phyloP scores from a whole-genome alignment of 768 basidiomycete species.

The Suillus brevipes region DNA sequence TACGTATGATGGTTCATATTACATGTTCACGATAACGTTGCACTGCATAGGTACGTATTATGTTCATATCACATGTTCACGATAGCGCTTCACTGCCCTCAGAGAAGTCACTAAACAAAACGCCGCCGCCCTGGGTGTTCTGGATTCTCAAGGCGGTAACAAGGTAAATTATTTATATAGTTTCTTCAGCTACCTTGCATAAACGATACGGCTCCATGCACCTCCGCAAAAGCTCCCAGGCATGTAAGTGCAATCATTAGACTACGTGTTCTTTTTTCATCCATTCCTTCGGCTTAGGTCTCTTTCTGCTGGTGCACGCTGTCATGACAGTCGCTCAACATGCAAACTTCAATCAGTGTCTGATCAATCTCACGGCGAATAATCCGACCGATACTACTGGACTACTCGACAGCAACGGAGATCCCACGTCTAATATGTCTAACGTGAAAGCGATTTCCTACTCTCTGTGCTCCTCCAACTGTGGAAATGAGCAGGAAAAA shows the following conservation, averaged over 20 bases:
- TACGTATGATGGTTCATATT: no score
- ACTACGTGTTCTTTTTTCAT: not conserved
- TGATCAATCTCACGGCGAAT: not conserved
- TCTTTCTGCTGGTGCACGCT: not conserved
- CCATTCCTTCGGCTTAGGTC: not conserved
- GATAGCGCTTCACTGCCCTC: no score
- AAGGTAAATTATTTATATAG: no score
- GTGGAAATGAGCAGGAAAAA: not conserved
- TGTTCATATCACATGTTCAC: no score
- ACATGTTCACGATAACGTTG: no score
- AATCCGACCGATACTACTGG: no score
- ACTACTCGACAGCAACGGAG: not conserved
- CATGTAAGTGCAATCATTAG: not conserved
- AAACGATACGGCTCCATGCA: not conserved
- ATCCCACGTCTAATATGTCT: not conserved
- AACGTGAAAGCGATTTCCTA: not conserved
- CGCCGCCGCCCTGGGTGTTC: no score
- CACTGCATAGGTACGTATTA: no score
- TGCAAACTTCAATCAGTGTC: not conserved
- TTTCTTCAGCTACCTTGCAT: no score
- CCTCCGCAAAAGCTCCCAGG: not conserved
- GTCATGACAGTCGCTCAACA: not conserved
- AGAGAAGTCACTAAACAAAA: no score
- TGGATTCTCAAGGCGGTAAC: no score
- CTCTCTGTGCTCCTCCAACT: not conserved